phyloP scores from a whole-genome alignment of 495 filamentous ascomycete genomes.

The Neurospora sublineolata region DNA sequence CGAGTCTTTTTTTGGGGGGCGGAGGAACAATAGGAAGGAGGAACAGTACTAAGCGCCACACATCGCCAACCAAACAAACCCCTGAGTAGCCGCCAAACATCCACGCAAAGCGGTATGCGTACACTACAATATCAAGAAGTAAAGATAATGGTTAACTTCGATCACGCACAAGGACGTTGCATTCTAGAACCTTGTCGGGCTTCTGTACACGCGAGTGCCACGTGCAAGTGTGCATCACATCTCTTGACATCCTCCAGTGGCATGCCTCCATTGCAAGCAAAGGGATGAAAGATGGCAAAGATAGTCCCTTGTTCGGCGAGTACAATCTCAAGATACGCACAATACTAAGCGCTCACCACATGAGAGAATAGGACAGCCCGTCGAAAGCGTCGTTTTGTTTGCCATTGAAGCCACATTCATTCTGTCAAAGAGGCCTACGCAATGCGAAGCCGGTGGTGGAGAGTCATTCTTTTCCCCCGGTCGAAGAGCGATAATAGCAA shows the following conservation, averaged over 20 bases:
- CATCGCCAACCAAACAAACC: neutral
- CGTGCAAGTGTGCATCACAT: neutral
- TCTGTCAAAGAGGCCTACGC: neutral
- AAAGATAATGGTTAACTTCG: neutral
- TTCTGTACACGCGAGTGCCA: neutral
- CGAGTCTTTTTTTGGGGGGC: neutral
- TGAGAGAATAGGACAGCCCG: neutral
- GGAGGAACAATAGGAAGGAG: conserved; percentile 21
- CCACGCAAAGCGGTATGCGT: neutral
- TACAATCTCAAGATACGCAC: conserved; percentile 19
- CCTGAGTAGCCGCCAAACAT: neutral
- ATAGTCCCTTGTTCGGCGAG: conserved; percentile 3
- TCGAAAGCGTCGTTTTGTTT: neutral
- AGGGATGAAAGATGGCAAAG: neutral
- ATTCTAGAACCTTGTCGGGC: neutral
- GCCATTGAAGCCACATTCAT: neutral
- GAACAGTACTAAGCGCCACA: conserved; percentile 15
- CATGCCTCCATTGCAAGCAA: neutral
- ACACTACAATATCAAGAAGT: neutral
- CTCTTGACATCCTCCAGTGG: neutral
- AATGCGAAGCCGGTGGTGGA: neutral
- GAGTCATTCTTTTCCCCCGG: neutral
- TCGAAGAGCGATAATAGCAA: neutral
- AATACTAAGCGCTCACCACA: conserved; percentile 15
- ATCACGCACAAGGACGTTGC: neutral